A percentile compares a stretch with the other conserved stretches of the same genome.
Conservation (phyloP, 1,139 yeast genomes). For the Blastobotrys apis region DNA sequence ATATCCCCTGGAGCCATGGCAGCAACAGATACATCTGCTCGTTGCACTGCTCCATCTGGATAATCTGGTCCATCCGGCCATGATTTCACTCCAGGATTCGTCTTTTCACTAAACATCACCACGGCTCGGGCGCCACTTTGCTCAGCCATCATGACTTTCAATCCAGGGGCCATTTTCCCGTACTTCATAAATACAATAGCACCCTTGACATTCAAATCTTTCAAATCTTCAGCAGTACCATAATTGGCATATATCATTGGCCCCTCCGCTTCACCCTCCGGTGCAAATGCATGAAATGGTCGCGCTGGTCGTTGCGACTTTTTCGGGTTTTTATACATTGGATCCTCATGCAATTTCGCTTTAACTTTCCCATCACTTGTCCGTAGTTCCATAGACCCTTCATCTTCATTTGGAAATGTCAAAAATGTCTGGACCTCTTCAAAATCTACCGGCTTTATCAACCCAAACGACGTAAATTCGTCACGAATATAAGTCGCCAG, state of each 20-base stretch:
- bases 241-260: slow-evolving; percentile 55
- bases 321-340: slow-evolving; percentile 24
- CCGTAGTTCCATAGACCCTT: slow-evolving; percentile 25
- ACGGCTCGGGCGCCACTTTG: slow-evolving; percentile 51
- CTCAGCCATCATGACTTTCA: slow-evolving; percentile 52
- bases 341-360: slow-evolving; percentile 33
- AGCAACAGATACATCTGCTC: slow-evolving; percentile 60
- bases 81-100: slow-evolving; percentile 17
- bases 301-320: slow-evolving; percentile 29
- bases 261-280: slow-evolving; percentile 54
- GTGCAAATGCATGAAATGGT: slow-evolving; percentile 68
- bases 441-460: slow-evolving; percentile 44
- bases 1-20: slow-evolving; percentile 75
- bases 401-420: slow-evolving; percentile 50
- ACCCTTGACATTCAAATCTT: slow-evolving; percentile 39
- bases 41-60: slow-evolving; percentile 50
- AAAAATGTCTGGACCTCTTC: slow-evolving; percentile 51
- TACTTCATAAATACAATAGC: slow-evolving; percentile 60
- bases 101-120: slow-evolving; percentile 47
- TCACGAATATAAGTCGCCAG: slow-evolving; percentile 61
- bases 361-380: slow-evolving; percentile 19
- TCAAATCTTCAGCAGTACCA: slow-evolving; percentile 56
- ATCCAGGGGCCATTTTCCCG: slow-evolving; percentile 50
- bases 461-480: slow-evolving; percentile 54
- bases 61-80: slow-evolving; percentile 37